These are phyloP conservation scores for Cephaloascus albidus DNA, from an alignment of 805 yeast genomes.

Conservation along the genomic window DNA sequence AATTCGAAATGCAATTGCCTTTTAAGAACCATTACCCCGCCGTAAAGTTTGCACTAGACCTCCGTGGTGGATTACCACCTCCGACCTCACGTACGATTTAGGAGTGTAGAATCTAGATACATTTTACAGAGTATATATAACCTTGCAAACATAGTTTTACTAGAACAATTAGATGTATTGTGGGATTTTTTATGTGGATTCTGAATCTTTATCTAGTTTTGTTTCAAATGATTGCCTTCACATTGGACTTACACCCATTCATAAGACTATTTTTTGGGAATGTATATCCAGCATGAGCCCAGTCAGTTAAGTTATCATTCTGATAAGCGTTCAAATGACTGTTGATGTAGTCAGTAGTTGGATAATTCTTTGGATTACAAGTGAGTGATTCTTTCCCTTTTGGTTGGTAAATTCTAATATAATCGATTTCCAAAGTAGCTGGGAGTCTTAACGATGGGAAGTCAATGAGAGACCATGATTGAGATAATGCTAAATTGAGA, in stretches of 20 bases:
- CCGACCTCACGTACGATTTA: too few species aligned
- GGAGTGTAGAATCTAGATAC: too few species aligned
- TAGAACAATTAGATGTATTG: too few species aligned
- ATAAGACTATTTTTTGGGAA: slow-evolving; percentile 56
- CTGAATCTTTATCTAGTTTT: too few species aligned
- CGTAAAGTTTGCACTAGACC: too few species aligned
- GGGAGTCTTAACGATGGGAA: slow-evolving; percentile 25
- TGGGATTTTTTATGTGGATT: neutral
- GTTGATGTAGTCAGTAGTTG: slow-evolving; percentile 25
- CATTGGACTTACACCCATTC: slow-evolving; percentile 27
- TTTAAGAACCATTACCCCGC: too few species aligned
- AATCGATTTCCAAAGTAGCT: slow-evolving; percentile 24
- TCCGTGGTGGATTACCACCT: too few species aligned
- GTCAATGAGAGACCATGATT: slow-evolving; percentile 30
- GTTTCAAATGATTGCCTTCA: too few species aligned
- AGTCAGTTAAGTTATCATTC: slow-evolving; percentile 24
- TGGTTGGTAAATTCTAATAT: slow-evolving; percentile 31
- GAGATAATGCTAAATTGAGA: slow-evolving; percentile 29
- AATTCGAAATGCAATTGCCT: too few species aligned
- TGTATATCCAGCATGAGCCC: slow-evolving; percentile 32
- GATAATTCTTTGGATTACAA: slow-evolving; percentile 27
- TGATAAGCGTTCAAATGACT: slow-evolving; percentile 20
- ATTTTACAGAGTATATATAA: too few species aligned
- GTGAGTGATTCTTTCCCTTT: slow-evolving; percentile 15
- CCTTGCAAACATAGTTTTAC: too few species aligned